Evolutionary conservation across 2,329 filamentous ascomycete genomes (phyloP).

Genomic region (Onygenales sp.): DNA sequence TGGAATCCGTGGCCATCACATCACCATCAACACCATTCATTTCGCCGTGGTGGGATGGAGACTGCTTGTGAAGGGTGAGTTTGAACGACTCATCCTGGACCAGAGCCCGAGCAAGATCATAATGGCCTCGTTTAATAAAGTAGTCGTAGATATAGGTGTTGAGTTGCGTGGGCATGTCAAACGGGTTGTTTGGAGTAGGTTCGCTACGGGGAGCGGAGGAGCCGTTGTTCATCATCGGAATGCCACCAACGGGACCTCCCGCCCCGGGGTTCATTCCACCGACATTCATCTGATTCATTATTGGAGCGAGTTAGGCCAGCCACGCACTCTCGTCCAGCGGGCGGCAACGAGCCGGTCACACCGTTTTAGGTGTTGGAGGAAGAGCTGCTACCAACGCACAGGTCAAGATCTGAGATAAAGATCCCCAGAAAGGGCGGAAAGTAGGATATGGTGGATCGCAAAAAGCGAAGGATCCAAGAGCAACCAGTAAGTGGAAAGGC

Average conservation of each 20-base stretch:
- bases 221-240: conserved; percentile 46
- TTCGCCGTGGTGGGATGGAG: conserved; percentile 55
- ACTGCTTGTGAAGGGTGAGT: conserved; percentile 52
- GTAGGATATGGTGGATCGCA: no score
- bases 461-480: no score
- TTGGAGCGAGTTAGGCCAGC: conserved; percentile 24
- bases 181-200: conserved; percentile 25
- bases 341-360: background rate
- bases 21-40: conserved; percentile 66
- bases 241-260: conserved; percentile 48
- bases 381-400: background rate
- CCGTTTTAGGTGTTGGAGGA: background rate
- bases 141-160: conserved; percentile 63
- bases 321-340: conserved; percentile 21
- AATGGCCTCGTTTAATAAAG: conserved; percentile 77
- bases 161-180: conserved; percentile 34
- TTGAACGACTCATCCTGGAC: conserved; percentile 51
- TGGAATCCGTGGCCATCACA: conserved; percentile 72
- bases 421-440: no score
- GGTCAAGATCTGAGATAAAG: no score
- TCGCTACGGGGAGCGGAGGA: conserved; percentile 35
- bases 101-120: conserved; percentile 69
- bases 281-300: conserved; percentile 48
- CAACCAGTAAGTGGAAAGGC: no score
- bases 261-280: conserved; percentile 45